A percentile compares a stretch with the other conserved stretches of the same genome.
Evolutionary conservation across 768 basidiomycete genomes (phyloP).

Genomic region (Gyrodon lividus): DNA sequence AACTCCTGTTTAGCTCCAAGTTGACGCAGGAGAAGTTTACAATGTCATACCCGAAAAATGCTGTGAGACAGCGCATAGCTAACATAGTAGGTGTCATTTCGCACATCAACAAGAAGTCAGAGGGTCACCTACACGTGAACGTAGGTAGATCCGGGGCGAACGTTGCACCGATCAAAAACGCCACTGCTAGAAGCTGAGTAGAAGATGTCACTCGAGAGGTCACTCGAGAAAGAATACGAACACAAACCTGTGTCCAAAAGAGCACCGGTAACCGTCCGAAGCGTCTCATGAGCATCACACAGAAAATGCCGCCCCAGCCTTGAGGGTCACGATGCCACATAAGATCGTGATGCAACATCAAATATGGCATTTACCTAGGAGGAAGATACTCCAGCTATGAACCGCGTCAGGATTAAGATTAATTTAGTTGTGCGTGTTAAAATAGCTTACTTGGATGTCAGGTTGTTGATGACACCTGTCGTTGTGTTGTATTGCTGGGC

Average conservation of each 20-base stretch:
- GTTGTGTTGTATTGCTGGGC: constrained; percentile 45
- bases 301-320: constrained; percentile 33
- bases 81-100: background rate
- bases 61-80: constrained; percentile 35
- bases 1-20: background rate
- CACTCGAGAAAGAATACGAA: background rate
- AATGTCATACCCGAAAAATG: constrained; percentile 28
- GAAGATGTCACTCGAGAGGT: background rate
- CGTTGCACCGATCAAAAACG: constrained; percentile 50
- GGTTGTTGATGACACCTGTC: constrained; percentile 46
- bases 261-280: constrained; percentile 30
- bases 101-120: background rate
- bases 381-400: constrained; percentile 46
- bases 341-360: background rate
- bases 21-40: background rate
- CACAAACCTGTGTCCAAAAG: constrained; percentile 28
- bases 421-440: background rate
- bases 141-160: constrained; percentile 47
- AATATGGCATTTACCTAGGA: constrained; percentile 32
- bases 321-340: background rate
- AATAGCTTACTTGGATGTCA: constrained; percentile 42
- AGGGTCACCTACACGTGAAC: constrained; percentile 40
- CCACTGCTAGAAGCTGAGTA: constrained; percentile 40
- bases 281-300: constrained; percentile 30
- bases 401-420: constrained; percentile 4